Percentiles rank a stretch among this genome's conserved stretches.
Conservation (phyloP, 179 eudicot genomes). For the Nepenthes alata region DNA sequence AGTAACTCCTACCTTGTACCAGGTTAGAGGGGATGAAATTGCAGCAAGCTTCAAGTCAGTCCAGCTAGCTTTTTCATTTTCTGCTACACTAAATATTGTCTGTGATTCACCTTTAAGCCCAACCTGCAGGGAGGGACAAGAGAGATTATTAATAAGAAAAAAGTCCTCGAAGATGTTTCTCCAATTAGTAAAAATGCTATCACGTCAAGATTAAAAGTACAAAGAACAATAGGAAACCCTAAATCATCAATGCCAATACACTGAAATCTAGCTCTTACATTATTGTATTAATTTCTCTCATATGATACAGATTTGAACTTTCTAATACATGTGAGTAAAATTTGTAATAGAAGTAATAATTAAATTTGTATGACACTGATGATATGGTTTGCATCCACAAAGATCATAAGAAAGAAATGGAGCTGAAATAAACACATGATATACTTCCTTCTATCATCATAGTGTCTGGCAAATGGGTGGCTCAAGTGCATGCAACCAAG, state of each 20-base stretch:
- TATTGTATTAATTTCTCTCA: too few species aligned
- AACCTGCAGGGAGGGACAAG: slow-evolving; percentile 30
- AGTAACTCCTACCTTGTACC: slow-evolving; percentile 70
- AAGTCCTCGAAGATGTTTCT: neutral
- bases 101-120: slow-evolving; percentile 81
- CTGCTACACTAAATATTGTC: slow-evolving; percentile 38
- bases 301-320: too few species aligned
- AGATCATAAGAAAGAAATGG: too few species aligned
- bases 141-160: neutral
- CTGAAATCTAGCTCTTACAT: neutral
- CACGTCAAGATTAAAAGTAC: neutral
- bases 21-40: slow-evolving; percentile 41
- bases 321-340: too few species aligned
- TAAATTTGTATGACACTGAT: too few species aligned
- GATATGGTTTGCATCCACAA: too few species aligned
- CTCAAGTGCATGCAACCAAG: too few species aligned
- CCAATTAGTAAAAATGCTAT: neutral
- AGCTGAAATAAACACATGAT: too few species aligned
- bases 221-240: neutral
- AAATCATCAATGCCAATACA: neutral
- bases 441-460: too few species aligned
- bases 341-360: too few species aligned
- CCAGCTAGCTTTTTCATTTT: slow-evolving; percentile 47
- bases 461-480: too few species aligned
- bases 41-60: slow-evolving; percentile 35